A percentile compares a stretch with the other conserved stretches of the same genome.
Evolutionary conservation across 768 basidiomycete species (phyloP).

Genomic region (Gloeopeniophorella convolvens): DNA sequence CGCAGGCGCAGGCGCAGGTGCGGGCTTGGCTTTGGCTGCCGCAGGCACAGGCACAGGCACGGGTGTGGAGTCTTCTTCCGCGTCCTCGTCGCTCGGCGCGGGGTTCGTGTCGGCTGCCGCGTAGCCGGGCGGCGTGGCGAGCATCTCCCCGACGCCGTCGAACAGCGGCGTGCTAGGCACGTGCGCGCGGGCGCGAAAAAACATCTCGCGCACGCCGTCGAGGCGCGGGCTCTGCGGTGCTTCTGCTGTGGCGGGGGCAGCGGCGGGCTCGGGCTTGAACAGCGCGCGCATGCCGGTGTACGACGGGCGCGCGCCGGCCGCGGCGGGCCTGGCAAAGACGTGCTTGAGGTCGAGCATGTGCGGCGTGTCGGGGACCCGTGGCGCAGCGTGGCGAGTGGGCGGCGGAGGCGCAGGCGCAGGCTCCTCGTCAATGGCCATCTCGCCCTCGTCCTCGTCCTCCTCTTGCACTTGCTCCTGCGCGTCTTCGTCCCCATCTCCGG

Average conservation of each 20-base stretch:
- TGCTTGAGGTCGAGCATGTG: slow-evolving; percentile 29
- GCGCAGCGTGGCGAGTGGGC: slow-evolving; percentile 1
- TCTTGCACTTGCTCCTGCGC: slow-evolving; percentile 29
- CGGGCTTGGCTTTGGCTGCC: slow-evolving; percentile 10
- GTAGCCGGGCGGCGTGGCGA: slow-evolving; percentile 27
- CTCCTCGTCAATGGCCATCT: not conserved
- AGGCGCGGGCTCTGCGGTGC: slow-evolving; percentile 33
- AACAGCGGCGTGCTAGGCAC: slow-evolving; percentile 23
- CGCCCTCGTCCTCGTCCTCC: slow-evolving; percentile 16
- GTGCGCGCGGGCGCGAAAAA: slow-evolving; percentile 19
- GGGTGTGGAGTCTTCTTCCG: slow-evolving; percentile 4
- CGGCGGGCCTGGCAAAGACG: slow-evolving; percentile 24
- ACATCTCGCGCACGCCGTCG: slow-evolving; percentile 31
- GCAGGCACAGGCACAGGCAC: slow-evolving; percentile 5
- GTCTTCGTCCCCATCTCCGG: slow-evolving; percentile 30
- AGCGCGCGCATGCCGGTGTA: slow-evolving; percentile 30
- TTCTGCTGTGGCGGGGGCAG: slow-evolving; percentile 8
- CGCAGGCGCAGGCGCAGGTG: not conserved
- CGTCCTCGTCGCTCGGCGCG: slow-evolving; percentile 5
- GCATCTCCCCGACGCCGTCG: slow-evolving; percentile 29
- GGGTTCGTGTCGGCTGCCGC: slow-evolving; percentile 11
- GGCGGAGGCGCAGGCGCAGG: not conserved
- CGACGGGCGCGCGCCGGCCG: slow-evolving; percentile 21
- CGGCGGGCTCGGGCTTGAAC: slow-evolving; percentile 23
- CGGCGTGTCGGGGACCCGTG: slow-evolving; percentile 28